phyloP scores from a whole-genome alignment of 148 eudicot genomes.

The Dianthus caryophyllus region DNA sequence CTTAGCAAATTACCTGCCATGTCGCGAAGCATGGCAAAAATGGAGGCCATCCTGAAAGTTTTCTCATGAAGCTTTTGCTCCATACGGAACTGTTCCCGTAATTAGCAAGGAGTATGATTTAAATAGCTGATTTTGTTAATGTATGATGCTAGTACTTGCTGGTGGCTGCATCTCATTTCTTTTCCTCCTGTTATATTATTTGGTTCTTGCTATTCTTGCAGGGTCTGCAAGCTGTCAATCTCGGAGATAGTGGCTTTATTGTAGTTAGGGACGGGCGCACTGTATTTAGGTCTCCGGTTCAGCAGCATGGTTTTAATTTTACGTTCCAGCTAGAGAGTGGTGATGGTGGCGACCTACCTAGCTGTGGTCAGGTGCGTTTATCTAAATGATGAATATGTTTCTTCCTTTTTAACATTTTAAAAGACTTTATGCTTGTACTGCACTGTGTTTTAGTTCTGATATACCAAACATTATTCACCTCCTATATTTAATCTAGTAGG shows the following conservation, averaged over 20 bases:
- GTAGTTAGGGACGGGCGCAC: conserved; percentile 80
- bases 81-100: too few species aligned
- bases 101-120: too few species aligned
- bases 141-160: too few species aligned
- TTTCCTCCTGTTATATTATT: too few species aligned
- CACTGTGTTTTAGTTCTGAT: neutral
- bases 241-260: conserved; percentile 85
- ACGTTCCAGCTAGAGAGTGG: conserved; percentile 81
- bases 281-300: conserved; percentile 71
- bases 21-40: too few species aligned
- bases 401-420: neutral
- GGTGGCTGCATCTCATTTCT: too few species aligned
- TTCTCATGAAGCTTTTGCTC: too few species aligned
- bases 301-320: conserved; percentile 88
- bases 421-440: neutral
- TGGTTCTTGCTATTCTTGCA: conserved; percentile 26
- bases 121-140: too few species aligned
- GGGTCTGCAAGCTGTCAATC: conserved; percentile 79
- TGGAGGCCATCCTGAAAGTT: too few species aligned
- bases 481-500: too few species aligned
- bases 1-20: too few species aligned
- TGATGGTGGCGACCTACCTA: conserved; percentile 66
- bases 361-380: conserved; percentile 66
- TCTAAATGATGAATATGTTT: neutral
- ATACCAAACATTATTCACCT: too few species aligned